Percentiles rank a stretch among this genome's conserved stretches.
Conservation (phyloP, 192 early-diverging fungal species). For the Helicostylum pulchrum region DNA sequence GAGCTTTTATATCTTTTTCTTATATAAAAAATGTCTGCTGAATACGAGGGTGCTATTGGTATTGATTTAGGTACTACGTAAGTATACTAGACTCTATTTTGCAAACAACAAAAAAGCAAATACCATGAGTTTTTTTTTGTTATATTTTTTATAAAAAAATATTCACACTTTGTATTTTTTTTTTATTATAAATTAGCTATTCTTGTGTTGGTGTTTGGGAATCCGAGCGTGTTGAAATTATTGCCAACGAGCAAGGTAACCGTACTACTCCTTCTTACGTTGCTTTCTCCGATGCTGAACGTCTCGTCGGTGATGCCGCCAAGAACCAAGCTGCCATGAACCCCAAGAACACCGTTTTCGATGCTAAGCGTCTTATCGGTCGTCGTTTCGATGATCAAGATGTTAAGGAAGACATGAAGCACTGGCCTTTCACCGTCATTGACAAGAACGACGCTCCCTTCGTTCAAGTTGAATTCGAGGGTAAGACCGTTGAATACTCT, state of each 20-base stretch:
- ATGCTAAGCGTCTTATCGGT: conserved; percentile 89
- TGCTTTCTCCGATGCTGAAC: conserved; percentile 76
- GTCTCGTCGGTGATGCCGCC: conserved; percentile 83
- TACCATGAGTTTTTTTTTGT: neutral
- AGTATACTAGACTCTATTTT: no score
- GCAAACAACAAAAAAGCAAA: no score
- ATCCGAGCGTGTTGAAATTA: conserved; percentile 95
- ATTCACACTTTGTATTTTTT: conserved; percentile 61
- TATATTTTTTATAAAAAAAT: no score
- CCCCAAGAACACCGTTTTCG: conserved; percentile 88
- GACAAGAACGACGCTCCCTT: conserved; percentile 67
- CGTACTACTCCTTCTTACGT: conserved; percentile 87
- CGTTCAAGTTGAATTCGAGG: conserved; percentile 82
- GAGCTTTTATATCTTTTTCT: conserved; percentile 18
- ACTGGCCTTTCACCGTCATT: conserved; percentile 83
- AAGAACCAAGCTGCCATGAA: conserved; percentile 91
- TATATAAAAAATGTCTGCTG: conserved; percentile 32
- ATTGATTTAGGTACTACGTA: conserved; percentile 46
- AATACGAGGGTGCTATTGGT: conserved; percentile 42
- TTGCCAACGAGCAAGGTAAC: conserved; percentile 89
- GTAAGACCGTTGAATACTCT: conserved; percentile 76
- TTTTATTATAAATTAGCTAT: conserved; percentile 80
- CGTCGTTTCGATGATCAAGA: conserved; percentile 81
- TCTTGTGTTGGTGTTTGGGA: conserved; percentile 85
- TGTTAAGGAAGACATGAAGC: conserved; percentile 77